phyloP scores from a whole-genome alignment of 177 flowering plant species.

The Vitis hybrid region DNA sequence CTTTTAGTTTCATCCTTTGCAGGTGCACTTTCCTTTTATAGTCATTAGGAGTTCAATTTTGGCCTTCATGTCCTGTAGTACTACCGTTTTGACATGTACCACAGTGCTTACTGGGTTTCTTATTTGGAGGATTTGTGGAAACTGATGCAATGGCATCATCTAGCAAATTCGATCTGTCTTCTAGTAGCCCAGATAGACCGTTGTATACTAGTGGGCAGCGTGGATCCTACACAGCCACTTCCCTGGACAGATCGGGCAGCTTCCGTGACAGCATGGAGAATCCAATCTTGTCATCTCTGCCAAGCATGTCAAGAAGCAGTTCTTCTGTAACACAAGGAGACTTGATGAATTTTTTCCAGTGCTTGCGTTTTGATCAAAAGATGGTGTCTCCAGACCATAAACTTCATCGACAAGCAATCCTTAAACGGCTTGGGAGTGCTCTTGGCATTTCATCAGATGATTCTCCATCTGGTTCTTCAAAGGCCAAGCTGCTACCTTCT shows the following conservation, averaged over 20 bases:
- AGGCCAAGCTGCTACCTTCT: constrained; percentile 45
- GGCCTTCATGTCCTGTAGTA: constrained; percentile 28
- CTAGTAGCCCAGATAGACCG: constrained; percentile 76
- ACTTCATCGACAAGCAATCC: constrained; percentile 52
- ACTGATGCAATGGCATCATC: constrained; percentile 64
- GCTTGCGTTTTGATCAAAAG: constrained; percentile 59
- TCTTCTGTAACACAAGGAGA: constrained; percentile 47
- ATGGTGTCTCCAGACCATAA: constrained; percentile 52
- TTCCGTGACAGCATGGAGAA: constrained; percentile 70
- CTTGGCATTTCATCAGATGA: constrained; percentile 63
- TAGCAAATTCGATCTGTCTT: constrained; percentile 64
- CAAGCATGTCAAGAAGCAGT: constrained; percentile 61
- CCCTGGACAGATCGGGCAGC: constrained; percentile 67
- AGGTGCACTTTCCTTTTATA: constrained; percentile 17
- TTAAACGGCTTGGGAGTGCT: constrained; percentile 47
- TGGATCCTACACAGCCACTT: constrained; percentile 51
- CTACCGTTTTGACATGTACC: constrained; percentile 35
- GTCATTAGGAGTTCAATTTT: constrained; percentile 9
- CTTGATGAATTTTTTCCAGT: constrained; percentile 52
- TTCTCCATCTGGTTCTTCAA: constrained; percentile 41
- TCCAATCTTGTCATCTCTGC: constrained; percentile 51
- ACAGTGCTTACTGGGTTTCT: constrained; percentile 25
- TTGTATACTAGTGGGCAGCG: constrained; percentile 57
- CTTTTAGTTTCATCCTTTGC: constrained; percentile 9
- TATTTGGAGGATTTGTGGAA: constrained; percentile 27